These are phyloP conservation scores for Fraxinus floribunda DNA, from an alignment of 305 asterid genomes.

Conservation along the genomic window DNA sequence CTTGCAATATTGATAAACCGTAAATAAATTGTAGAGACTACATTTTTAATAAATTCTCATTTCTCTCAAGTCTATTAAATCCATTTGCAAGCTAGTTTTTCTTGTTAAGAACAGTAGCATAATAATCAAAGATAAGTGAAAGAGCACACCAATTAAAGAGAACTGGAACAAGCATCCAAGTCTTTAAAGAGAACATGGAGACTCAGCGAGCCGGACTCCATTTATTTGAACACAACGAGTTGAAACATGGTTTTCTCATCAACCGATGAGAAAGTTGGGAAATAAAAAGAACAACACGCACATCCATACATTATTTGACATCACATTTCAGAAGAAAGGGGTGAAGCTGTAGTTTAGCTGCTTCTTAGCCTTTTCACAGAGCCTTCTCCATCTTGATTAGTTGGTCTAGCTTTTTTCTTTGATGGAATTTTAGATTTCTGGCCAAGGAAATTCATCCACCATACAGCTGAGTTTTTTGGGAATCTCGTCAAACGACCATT, in stretches of 20 bases:
- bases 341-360: not conserved
- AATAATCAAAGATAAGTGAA: too few relatives aligned
- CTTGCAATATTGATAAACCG: too few relatives aligned
- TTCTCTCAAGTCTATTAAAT: too few relatives aligned
- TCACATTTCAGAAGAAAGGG: not conserved
- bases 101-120: not conserved
- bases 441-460: constrained; percentile 33
- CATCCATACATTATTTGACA: not conserved
- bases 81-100: not conserved
- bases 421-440: not conserved
- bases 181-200: not conserved
- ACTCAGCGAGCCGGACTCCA: not conserved
- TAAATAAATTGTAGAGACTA: too few relatives aligned
- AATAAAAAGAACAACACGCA: not conserved
- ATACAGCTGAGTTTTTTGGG: constrained; percentile 29
- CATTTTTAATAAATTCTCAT: too few relatives aligned
- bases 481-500: constrained; percentile 28
- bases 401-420: not conserved
- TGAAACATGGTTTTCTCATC: not conserved
- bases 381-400: not conserved
- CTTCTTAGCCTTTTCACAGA: not conserved
- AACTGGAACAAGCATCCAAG: not conserved
- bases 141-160: not conserved
- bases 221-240: not conserved
- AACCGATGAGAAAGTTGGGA: not conserved